Base-by-base conservation (phyloP, 225 moss, liverwort and hornwort species). In the Pleurozium schreberi region DNA sequence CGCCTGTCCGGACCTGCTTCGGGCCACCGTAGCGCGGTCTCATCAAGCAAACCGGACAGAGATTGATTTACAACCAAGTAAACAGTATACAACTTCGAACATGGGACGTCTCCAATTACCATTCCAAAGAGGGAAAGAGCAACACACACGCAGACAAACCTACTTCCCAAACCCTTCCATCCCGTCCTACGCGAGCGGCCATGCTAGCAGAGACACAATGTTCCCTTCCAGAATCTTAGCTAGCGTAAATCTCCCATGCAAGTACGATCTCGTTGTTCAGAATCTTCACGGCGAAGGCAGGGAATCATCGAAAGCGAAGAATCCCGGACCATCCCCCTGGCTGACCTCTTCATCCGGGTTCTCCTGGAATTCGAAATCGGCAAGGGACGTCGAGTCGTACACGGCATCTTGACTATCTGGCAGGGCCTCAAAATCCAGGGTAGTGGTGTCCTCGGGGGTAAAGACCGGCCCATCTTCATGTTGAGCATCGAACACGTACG, bases 21-120 rank as follows among this genome's bases (percentile, higher is more conserved):
- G 92, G 90, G 90, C 92, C 92, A 88, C 90, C 57, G 38, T 45
- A 25, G 86, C 92, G 92, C 92, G 82, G 92, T 90, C 92, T 88
- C 92, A 86, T 64, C 88, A 83, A 88, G 90, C 90, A 63, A 18
- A 64, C 71, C 59, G 28, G 73, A 59, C 90, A 90, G 73, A 78
- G 68, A 90, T 57, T 40, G 69, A 88, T 47, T 33, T 30, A 69
- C 49, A 36, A 40, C 9, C 55, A 73, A 34, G 34, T 40, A 18
- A 60, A 59, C 67, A 19, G 9, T 50, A 34, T 6, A 76, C 34
- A 88, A 42, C 82, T 42, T 63, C 49, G 27, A 77, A 53, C 45
- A 67, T 66, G 69, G 34, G 53, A 45, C 26, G 30, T 68, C 82
- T 83, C 63, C 58, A 50, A 73, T 59, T 75, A 59, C 71, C 71